A percentile compares a stretch with the other conserved stretches of the same genome.
Evolutionary conservation across 306 rosid species (phyloP).

Genomic region (Fagus sylvatica): DNA sequence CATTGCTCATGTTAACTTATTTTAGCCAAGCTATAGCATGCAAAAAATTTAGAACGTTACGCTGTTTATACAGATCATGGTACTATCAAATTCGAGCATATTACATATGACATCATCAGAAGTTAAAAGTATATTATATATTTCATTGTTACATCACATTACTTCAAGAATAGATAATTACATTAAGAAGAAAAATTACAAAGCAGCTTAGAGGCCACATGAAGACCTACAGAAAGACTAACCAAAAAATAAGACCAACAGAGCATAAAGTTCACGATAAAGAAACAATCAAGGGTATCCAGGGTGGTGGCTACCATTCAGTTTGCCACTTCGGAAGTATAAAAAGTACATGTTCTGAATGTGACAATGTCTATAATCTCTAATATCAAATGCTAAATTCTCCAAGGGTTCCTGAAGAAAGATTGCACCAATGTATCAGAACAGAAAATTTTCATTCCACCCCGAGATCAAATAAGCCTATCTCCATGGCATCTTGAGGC

Average conservation of each 20-base stretch:
- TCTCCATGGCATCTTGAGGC: neutral
- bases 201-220: neutral
- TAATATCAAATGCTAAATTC: neutral
- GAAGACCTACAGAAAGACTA: neutral
- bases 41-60: neutral
- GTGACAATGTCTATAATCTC: neutral
- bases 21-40: neutral
- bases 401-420: neutral
- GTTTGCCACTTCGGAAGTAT: neutral
- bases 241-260: neutral
- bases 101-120: neutral
- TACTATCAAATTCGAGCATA: neutral
- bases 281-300: neutral
- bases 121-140: neutral
- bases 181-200: neutral
- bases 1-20: neutral
- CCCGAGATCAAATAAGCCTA: neutral
- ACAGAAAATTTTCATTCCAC: neutral
- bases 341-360: neutral
- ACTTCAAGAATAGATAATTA: neutral
- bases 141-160: neutral
- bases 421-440: neutral
- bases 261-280: neutral
- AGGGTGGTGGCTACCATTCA: neutral
- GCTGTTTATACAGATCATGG: neutral